phyloP scores from a whole-genome alignment of 192 early-diverging fungal species.

The Phlyctochytrium bullatum region DNA sequence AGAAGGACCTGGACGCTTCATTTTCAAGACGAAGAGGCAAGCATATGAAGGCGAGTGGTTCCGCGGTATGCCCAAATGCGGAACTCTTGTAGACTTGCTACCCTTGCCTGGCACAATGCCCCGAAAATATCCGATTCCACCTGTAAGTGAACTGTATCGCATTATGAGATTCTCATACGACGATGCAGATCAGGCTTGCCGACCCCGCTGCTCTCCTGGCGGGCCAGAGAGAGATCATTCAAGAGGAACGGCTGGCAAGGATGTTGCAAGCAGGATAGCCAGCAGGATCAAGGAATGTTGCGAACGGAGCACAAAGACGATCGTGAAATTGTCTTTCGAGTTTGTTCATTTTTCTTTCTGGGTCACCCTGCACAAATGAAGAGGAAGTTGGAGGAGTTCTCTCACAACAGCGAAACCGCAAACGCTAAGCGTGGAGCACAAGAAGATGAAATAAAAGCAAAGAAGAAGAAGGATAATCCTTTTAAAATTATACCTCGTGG shows the following conservation, averaged over 20 bases:
- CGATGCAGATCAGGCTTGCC: slow-evolving; percentile 31
- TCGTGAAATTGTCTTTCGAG: too few relatives aligned
- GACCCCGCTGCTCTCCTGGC: slow-evolving; percentile 33
- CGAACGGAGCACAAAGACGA: too few relatives aligned
- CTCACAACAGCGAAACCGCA: too few relatives aligned
- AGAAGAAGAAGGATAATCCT: background rate
- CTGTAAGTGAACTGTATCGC: slow-evolving; percentile 19
- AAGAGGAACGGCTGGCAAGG: slow-evolving; percentile 32
- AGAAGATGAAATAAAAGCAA: too few relatives aligned
- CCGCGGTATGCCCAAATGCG: slow-evolving; percentile 53
- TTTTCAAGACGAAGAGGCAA: slow-evolving; percentile 54
- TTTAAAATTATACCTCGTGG: slow-evolving; percentile 18
- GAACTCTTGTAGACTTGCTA: slow-evolving; percentile 48
- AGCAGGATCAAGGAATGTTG: too few relatives aligned
- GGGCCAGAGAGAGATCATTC: slow-evolving; percentile 28
- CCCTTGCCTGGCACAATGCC: slow-evolving; percentile 32
- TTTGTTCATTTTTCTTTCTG: too few relatives aligned
- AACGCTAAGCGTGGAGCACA: too few relatives aligned
- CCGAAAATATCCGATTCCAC: slow-evolving; percentile 44
- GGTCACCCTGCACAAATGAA: too few relatives aligned
- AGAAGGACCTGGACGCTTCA: slow-evolving; percentile 60
- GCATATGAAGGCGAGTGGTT: slow-evolving; percentile 61
- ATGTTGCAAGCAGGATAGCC: too few relatives aligned
- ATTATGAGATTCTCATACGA: background rate
- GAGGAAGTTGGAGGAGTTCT: too few relatives aligned